A percentile compares a stretch with the other conserved stretches of the same genome.
Conservation (phyloP, 805 yeast genomes). For the Saccharomycopsis amapae region DNA sequence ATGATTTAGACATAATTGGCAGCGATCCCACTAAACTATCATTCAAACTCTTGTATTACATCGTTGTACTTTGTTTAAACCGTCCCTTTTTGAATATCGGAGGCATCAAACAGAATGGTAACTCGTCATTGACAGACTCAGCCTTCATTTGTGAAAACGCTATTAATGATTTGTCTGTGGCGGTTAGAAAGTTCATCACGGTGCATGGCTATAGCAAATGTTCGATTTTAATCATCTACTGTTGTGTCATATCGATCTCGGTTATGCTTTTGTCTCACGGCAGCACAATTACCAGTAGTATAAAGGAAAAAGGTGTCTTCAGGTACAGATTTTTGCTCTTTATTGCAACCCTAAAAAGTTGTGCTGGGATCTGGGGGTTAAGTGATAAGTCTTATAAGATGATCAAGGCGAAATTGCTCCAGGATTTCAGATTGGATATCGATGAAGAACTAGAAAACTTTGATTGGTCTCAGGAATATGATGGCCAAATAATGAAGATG, state of each 20-base stretch:
- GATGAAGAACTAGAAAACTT: too few relatives aligned
- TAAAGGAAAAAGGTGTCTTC: constrained; percentile 16
- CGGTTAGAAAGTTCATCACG: constrained; percentile 32
- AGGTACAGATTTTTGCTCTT: constrained; percentile 32
- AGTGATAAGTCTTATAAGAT: constrained; percentile 39
- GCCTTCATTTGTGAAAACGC: constrained; percentile 33
- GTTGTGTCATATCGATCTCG: constrained; percentile 40
- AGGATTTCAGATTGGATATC: constrained; percentile 21
- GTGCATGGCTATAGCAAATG: constrained; percentile 36
- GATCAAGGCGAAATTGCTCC: constrained; percentile 31
- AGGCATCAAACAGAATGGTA: background rate
- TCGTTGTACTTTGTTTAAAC: constrained; percentile 41
- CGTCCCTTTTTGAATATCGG: constrained; percentile 7
- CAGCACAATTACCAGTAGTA: background rate
- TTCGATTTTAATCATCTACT: constrained; percentile 42
- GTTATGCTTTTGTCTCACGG: constrained; percentile 31
- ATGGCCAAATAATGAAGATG: too few relatives aligned
- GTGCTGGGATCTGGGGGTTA: constrained; percentile 41
- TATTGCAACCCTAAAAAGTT: constrained; percentile 34
- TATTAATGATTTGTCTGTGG: constrained; percentile 36
- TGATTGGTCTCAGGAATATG: too few relatives aligned
- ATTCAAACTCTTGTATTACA: constrained; percentile 51
- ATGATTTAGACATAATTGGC: constrained; percentile 34
- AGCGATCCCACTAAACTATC: constrained; percentile 48
- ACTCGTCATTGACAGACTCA: constrained; percentile 3